Percentiles rank a stretch among this genome's conserved stretches.
Evolutionary conservation across 345 rosid genomes (phyloP).

Genomic region (Viola odorata): DNA sequence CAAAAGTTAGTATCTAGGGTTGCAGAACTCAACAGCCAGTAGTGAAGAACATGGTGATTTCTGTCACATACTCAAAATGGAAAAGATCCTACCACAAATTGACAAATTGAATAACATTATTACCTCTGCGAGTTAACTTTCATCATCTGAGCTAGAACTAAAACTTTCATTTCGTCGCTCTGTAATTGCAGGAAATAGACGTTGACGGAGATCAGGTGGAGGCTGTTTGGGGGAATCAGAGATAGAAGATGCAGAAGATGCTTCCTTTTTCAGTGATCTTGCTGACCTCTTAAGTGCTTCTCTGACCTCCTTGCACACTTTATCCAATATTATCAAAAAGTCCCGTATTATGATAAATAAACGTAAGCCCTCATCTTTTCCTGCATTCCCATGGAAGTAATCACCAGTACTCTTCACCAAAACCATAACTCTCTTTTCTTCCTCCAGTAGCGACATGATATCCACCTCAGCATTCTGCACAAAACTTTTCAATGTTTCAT

Average conservation of each 20-base stretch:
- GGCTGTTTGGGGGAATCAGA: conserved; percentile 35
- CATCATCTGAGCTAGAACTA: conserved; percentile 46
- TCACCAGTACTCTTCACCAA: conserved; percentile 90
- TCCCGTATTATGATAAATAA: conserved; percentile 72
- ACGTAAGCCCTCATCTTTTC: conserved; percentile 85
- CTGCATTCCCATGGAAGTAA: conserved; percentile 94
- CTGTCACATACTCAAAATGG: no score
- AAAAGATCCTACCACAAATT: no score
- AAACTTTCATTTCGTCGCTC: conserved; percentile 47
- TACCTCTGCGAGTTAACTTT: conserved; percentile 22
- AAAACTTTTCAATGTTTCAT: conserved; percentile 59
- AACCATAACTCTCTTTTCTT: conserved; percentile 84
- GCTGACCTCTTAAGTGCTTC: conserved; percentile 44
- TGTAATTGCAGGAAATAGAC: conserved; percentile 71
- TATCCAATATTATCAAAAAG: conserved; percentile 78
- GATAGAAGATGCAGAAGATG: conserved; percentile 43
- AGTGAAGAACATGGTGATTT: no score
- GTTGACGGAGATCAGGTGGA: conserved; percentile 44
- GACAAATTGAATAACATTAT: not conserved
- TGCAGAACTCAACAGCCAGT: no score
- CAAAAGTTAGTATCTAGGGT: no score
- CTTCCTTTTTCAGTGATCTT: conserved; percentile 46
- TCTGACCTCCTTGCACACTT: conserved; percentile 75
- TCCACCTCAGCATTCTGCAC: conserved; percentile 71
- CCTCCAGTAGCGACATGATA: conserved; percentile 51